Base-by-base conservation (phyloP, 441 rosid genomes). In the Adansonia grandidieri region DNA sequence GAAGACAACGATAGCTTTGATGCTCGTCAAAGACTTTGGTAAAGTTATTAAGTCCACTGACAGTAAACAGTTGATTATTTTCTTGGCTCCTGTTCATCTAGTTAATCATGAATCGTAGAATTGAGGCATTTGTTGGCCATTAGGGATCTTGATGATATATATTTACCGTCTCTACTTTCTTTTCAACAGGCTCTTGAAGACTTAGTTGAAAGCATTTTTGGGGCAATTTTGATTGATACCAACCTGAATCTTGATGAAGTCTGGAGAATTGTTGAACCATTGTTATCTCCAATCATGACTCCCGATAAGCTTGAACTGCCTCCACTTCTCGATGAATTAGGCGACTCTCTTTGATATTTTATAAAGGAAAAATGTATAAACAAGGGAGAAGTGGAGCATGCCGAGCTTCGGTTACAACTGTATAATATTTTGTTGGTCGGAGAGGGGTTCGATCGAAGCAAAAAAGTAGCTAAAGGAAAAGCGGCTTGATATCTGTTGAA, bases 101-200 rank as follows among this genome's bases (percentile, higher is more conserved):
- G 97, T 92, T 73, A 84, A 83, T 70, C 40, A 37, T 37, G 40
- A 37, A 37, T 37, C 40, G 5, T 37, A 37, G 40, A 37, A 37
- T 37, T 37, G 40, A 37, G 40, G 40, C 54, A 10, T 2, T 50
- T 28, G 32, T 32, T 19, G 50, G 17, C 22, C 13, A 17, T 42
- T 51, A 3, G 15, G 45, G 48, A 64, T 64, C 65, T 61, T 24
- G 0, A 28, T 60, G 17, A 28, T 63, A 22, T 20, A 22, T 71
- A 4, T 10, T 51, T 48, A 69, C 7, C 9, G 7, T 19, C 32
- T 45, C 37, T 28, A 65, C 80, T 82, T 50, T 79, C 53, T 79
- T 75, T 72, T 75, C 80, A 74, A 57, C 81, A 96, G 99, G 94
- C 91, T 83, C 98, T 94, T 81, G 99, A 97, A 61, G 99, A 96